Evolutionary conservation across 2,329 filamentous ascomycete genomes (phyloP).

Genomic region (Aspergillus ochraceus): DNA sequence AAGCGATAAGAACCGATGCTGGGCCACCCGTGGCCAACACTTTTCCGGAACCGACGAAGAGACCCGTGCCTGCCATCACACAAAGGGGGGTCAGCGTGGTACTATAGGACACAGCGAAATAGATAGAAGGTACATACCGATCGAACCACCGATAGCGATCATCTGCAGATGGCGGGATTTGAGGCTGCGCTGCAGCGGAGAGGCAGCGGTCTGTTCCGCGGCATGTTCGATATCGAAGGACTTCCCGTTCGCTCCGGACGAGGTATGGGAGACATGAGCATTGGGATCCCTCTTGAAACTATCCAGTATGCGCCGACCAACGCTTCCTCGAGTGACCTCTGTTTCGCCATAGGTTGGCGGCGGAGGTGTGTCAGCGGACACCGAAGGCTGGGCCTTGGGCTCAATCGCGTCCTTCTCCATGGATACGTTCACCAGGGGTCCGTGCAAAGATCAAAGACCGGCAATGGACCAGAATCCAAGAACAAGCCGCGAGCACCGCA

Average conservation of each 20-base stretch:
- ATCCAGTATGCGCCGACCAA: conserved; percentile 36
- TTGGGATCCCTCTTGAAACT: conserved; percentile 50
- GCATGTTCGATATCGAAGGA: conserved; percentile 65
- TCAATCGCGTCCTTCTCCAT: conserved; percentile 38
- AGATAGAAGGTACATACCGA: conserved; percentile 56
- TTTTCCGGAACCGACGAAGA: conserved; percentile 81
- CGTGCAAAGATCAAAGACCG: not conserved
- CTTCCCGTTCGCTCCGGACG: conserved; percentile 53
- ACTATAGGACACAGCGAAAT: not conserved
- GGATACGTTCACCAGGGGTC: not conserved
- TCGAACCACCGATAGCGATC: conserved; percentile 94
- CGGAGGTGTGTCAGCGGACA: conserved; percentile 25
- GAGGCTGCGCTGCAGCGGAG: conserved; percentile 72
- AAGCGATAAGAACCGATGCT: conserved; percentile 75
- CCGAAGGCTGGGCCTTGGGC: conserved; percentile 23
- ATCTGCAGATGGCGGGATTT: conserved; percentile 90
- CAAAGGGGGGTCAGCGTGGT: not conserved
- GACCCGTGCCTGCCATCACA: conserved; percentile 63
- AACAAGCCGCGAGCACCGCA: not conserved
- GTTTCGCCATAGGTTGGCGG: conserved; percentile 31
- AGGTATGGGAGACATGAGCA: conserved; percentile 32
- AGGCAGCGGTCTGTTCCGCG: conserved; percentile 65
- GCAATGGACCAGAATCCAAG: not conserved
- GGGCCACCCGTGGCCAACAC: conserved; percentile 73
- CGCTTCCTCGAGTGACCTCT: conserved; percentile 19